These are phyloP conservation scores for Candolleomyces aberdarensis DNA, from an alignment of 768 basidiomycete species.

Conservation along the genomic window DNA sequence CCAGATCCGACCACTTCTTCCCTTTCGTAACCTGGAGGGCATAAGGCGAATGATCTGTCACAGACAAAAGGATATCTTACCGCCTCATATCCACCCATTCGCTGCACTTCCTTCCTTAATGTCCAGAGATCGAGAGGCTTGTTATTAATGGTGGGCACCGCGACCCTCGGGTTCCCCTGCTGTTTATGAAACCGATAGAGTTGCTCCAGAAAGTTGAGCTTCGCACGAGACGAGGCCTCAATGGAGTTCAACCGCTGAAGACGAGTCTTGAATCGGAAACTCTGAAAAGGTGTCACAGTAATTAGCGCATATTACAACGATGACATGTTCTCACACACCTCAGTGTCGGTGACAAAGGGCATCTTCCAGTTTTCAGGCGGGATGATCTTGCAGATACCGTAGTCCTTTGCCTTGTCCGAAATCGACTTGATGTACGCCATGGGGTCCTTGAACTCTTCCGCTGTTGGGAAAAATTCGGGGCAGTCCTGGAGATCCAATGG, in stretches of 20 bases:
- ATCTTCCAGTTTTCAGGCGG: conserved; percentile 94
- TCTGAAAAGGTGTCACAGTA: conserved; percentile 39
- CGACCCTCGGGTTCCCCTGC: conserved; percentile 85
- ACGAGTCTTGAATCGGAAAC: conserved; percentile 94
- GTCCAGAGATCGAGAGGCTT: conserved; percentile 93
- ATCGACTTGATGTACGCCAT: conserved; percentile 90
- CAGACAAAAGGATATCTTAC: conserved; percentile 42
- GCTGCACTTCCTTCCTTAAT: conserved; percentile 87
- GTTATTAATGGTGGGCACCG: conserved; percentile 92
- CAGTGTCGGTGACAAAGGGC: conserved; percentile 93
- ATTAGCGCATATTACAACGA: conserved; percentile 10
- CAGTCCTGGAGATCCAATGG: conserved; percentile 89
- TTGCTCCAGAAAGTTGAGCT: conserved; percentile 96
- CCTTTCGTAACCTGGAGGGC: conserved; percentile 67
- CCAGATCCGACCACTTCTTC: conserved; percentile 88
- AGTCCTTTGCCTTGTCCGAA: conserved; percentile 62
- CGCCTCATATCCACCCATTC: conserved; percentile 81
- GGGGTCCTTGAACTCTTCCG: conserved; percentile 92
- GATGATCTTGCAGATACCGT: conserved; percentile 94
- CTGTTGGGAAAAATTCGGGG: conserved; percentile 82
- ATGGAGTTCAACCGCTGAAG: conserved; percentile 94
- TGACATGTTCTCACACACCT: conserved; percentile 51
- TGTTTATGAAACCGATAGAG: conserved; percentile 96
- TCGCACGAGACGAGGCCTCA: conserved; percentile 94
- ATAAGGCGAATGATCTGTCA: conserved; percentile 9